These are phyloP conservation scores for Cerioporus squamosus DNA, from an alignment of 1,284 basidiomycete species.

Conservation along the genomic window DNA sequence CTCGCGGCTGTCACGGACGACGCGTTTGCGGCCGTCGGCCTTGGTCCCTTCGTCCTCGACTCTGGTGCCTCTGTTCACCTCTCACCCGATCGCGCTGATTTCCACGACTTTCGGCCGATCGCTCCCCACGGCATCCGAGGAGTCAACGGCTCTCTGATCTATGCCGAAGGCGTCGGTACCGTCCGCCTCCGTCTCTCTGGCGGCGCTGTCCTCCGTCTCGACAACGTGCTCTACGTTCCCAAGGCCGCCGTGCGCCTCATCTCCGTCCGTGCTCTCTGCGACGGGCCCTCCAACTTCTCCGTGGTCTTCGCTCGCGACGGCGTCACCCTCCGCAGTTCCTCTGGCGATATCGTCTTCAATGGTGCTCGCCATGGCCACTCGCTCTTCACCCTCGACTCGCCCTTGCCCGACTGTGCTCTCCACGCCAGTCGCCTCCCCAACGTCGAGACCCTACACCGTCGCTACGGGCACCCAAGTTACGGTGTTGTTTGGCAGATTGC, in stretches of 20 bases:
- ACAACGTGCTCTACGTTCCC: conserved; percentile 31
- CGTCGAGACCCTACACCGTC: conserved; percentile 37
- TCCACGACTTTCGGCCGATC: conserved; percentile 32
- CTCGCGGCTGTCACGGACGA: not conserved
- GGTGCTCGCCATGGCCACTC: not conserved
- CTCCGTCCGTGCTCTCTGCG: conserved; percentile 25
- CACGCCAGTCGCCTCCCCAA: not conserved
- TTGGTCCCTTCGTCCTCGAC: conserved; percentile 34
- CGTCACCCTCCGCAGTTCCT: not conserved
- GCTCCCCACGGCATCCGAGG: conserved; percentile 31
- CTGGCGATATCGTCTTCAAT: conserved; percentile 6
- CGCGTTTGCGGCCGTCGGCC: not conserved
- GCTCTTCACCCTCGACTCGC: not conserved
- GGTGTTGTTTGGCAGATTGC: conserved; percentile 34
- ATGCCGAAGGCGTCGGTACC: conserved; percentile 34
- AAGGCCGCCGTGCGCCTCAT: conserved; percentile 29
- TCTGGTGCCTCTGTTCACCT: conserved; percentile 36
- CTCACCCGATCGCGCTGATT: conserved; percentile 32
- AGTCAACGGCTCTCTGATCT: conserved; percentile 36
- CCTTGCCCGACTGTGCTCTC: not conserved
- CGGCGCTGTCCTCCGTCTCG: conserved; percentile 7
- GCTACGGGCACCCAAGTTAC: conserved; percentile 37
- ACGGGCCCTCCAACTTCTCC: not conserved
- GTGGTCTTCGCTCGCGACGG: conserved; percentile 1
- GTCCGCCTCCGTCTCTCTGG: conserved; percentile 29